Evolutionary conservation across 768 basidiomycete genomes (phyloP), one percentile per base, ranked within the genome.

Genomic region (Leccinum olivaceopallidum): DNA sequence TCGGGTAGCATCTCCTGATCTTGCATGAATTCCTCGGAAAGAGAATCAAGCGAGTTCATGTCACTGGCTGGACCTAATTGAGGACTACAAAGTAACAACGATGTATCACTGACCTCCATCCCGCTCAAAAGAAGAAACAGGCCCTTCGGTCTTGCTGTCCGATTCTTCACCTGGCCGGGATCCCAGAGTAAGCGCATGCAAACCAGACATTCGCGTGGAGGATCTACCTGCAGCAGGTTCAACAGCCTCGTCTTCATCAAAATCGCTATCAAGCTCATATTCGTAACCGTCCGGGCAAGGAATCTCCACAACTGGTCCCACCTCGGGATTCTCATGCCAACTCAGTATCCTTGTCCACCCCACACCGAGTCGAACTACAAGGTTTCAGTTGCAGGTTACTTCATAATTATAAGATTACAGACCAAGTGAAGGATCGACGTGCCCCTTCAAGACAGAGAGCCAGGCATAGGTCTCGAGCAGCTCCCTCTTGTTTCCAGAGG

Each of bases 221-320:
- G 7, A 32, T 37, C 18, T 28, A 61, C 66, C 69, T 32, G 18
- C 20, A 49, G 18, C 20, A 9, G 13, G 42, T 24, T 49, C 53
- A n/a, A 53, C 20, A 14, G 12, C 37, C 32, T 63, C 62, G 3
- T 64, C 63, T 16, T 69, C 70, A 20, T 73, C 67, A 6, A 56
- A 64, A 54, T 73, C 68, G 14, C 72, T 72, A 44, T 72, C 72
- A 48, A 57, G 60, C 6, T 64, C 63, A 34, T 69, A 65, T 8
- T 72, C 62, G 34, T 68, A 61, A 28, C 51, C 60, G 1, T 50
- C 24, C 2, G 62, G 59, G 30, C 57, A 61, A 13, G 8, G 24
- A 39, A 69, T 59, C 24, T 61, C 63, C 36, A 16, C n/a, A 16
- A 22, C n/a, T 22, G 37, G 18, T 34, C 49, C 53, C 16, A n/a